Evolutionary conservation across 1,139 yeast species (phyloP).

Genomic region (Yamadazyma diospyri): DNA sequence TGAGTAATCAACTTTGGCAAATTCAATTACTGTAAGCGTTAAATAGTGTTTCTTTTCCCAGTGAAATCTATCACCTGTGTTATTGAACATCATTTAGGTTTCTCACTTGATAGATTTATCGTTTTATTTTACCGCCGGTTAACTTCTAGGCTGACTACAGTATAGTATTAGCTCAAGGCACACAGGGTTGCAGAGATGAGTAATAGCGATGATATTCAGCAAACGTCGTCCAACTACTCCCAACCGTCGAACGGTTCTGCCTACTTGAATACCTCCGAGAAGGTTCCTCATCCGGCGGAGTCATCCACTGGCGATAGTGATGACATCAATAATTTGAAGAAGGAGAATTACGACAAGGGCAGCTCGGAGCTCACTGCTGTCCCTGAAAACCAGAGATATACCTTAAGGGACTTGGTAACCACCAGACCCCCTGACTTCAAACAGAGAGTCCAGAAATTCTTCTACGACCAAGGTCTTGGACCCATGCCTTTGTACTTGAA

Average conservation of each 20-base stretch:
- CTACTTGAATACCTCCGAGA: not conserved
- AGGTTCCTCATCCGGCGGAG: conserved; percentile 3
- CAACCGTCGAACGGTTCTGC: conserved; percentile 5
- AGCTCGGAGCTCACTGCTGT: not conserved
- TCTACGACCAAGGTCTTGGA: conserved; percentile 31
- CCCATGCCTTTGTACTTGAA: conserved; percentile 34
- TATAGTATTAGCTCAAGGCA: too few species aligned
- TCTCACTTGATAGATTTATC: too few species aligned
- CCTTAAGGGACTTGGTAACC: conserved; percentile 21
- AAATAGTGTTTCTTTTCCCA: too few species aligned
- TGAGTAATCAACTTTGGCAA: too few species aligned
- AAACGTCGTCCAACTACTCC: conserved; percentile 11
- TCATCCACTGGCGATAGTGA: conserved; percentile 1
- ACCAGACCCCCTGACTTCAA: conserved; percentile 33
- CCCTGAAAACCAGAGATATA: conserved; percentile 2
- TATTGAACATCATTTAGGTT: too few species aligned
- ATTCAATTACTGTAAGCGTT: too few species aligned
- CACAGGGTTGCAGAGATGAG: conserved; percentile 3
- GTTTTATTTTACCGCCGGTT: too few species aligned
- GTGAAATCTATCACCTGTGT: too few species aligned
- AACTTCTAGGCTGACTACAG: too few species aligned
- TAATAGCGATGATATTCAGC: conserved; percentile 4
- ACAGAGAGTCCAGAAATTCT: conserved; percentile 24
- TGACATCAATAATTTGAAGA: conserved; percentile 2
- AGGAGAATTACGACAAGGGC: not conserved